Conservation (phyloP, 495 filamentous ascomycete species). For the Endocarpon pusillum region DNA sequence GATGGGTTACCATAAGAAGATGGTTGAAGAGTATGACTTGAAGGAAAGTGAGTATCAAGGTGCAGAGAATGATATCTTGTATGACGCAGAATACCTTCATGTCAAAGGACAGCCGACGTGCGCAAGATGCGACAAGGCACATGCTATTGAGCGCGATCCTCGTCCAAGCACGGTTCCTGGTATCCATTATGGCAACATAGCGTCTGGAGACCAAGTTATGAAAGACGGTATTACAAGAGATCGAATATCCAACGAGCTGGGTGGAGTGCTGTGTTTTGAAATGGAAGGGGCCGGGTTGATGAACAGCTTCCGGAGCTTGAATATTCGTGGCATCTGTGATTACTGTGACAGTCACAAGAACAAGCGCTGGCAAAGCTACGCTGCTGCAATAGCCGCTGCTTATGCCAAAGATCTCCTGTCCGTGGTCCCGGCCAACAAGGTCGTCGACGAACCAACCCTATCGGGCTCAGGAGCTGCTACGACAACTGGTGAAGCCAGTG, state of each 20-base stretch:
- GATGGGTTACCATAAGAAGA: slow-evolving; percentile 7
- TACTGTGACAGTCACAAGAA: slow-evolving; percentile 17
- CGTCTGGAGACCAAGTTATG: slow-evolving; percentile 20
- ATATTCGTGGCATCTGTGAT: slow-evolving; percentile 15
- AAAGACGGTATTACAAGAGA: slow-evolving; percentile 17
- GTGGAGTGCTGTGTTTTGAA: slow-evolving; percentile 11
- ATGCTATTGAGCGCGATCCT: slow-evolving; percentile 1
- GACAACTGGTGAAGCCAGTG: too few relatives aligned
- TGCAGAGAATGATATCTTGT: slow-evolving; percentile 9
- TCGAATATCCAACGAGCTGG: slow-evolving; percentile 8
- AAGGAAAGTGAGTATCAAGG: slow-evolving; percentile 2
- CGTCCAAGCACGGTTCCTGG: not conserved
- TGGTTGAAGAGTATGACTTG: slow-evolving; percentile 7
- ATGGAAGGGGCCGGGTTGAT: slow-evolving; percentile 22
- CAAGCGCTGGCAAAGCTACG: slow-evolving; percentile 15
- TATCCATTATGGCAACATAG: slow-evolving; percentile 20
- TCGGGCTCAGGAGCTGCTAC: too few relatives aligned
- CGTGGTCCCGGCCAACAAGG: too few relatives aligned
- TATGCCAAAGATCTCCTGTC: slow-evolving; percentile 10
- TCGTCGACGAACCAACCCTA: too few relatives aligned
- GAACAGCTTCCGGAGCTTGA: slow-evolving; percentile 11
- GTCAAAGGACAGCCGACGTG: slow-evolving; percentile 2
- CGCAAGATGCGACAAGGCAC: slow-evolving; percentile 4
- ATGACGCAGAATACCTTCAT: slow-evolving; percentile 7
- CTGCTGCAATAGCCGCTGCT: slow-evolving; percentile 14